phyloP scores from a whole-genome alignment of 169 alveolate species.

The Fabrea salina region DNA sequence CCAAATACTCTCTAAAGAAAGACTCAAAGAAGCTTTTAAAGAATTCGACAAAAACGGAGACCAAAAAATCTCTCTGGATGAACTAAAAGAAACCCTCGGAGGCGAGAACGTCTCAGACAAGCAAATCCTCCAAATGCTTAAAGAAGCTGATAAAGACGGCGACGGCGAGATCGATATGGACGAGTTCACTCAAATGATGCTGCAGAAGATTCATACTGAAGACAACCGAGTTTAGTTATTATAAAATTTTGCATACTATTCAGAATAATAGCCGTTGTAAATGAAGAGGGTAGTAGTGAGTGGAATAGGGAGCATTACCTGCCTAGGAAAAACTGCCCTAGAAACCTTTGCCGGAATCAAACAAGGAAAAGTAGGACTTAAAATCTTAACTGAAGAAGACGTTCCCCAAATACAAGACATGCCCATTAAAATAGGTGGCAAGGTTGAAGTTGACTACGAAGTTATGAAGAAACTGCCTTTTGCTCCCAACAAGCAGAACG shows the following conservation, averaged over 20 bases:
- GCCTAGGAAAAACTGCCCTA: background rate
- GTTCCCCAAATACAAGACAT: background rate
- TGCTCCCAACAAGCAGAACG: background rate
- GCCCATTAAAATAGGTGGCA: slow-evolving; percentile 20
- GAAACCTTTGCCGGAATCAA: background rate
- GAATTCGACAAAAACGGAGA: background rate
- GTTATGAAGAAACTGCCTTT: background rate
- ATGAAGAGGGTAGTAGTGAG: slow-evolving; percentile 28
- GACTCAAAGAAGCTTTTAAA: background rate
- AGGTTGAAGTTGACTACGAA: background rate
- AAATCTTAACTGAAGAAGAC: background rate
- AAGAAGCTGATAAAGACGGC: background rate
- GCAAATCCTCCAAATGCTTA: background rate
- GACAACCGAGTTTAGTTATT: too few species aligned
- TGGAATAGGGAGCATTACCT: slow-evolving; percentile 7
- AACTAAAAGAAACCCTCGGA: background rate
- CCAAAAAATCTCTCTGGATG: background rate
- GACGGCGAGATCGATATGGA: background rate
- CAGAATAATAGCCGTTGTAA: too few species aligned
- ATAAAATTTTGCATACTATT: too few species aligned
- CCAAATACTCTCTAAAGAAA: background rate
- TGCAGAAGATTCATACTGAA: too few species aligned
- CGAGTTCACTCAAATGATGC: too few species aligned
- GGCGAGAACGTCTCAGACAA: background rate
- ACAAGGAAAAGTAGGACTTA: background rate